These are phyloP conservation scores for Vigna angularis DNA, from an alignment of 306 rosid genomes.

Conservation along the genomic window DNA sequence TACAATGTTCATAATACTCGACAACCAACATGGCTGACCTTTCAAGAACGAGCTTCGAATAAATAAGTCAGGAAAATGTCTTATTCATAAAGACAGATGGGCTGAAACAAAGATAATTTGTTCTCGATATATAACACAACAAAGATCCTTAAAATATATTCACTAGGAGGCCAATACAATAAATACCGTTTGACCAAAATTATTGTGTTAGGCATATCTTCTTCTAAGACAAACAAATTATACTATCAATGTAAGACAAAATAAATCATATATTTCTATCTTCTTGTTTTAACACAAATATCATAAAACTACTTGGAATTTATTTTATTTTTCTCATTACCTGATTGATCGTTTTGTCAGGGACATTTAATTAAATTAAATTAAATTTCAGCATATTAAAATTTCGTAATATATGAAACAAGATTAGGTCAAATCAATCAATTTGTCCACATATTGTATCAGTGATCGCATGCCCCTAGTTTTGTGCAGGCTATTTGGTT, in stretches of 20 bases:
- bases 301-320: too few species aligned
- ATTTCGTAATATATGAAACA: background rate
- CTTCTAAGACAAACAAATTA: background rate
- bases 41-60: slow-evolving; percentile 48
- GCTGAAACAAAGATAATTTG: slow-evolving; percentile 37
- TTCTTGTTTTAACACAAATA: background rate
- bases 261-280: background rate
- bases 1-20: slow-evolving; percentile 38
- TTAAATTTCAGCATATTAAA: too few species aligned
- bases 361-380: too few species aligned
- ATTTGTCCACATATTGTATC: too few species aligned
- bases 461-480: background rate
- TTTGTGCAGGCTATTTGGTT: slow-evolving; percentile 38
- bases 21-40: slow-evolving; percentile 47
- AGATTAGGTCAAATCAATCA: background rate
- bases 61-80: slow-evolving; percentile 44
- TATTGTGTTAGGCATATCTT: background rate
- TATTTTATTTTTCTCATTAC: too few species aligned
- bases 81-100: slow-evolving; percentile 48
- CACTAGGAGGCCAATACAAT: slow-evolving; percentile 12
- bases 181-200: background rate
- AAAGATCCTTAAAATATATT: slow-evolving; percentile 42
- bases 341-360: too few species aligned
- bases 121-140: slow-evolving; percentile 23
- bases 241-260: background rate